Percentiles rank a stretch among this genome's conserved stretches.
These are phyloP conservation scores for Lipomyces yamanashiensis DNA, from an alignment of 805 yeast genomes.

Conservation along the genomic window DNA sequence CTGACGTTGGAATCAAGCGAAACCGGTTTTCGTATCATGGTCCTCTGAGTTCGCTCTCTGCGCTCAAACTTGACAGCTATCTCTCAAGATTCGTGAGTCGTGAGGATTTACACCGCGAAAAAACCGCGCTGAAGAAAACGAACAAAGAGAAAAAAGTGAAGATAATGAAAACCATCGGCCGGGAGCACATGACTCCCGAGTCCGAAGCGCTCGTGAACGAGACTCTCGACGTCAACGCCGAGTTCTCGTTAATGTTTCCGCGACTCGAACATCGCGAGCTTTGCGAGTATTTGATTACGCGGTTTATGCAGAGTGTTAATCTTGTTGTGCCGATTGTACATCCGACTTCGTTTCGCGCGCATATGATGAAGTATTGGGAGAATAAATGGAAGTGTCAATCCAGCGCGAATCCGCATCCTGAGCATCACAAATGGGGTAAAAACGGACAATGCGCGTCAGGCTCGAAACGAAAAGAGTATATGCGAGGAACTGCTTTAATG, in stretches of 20 bases:
- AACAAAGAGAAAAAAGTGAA: background rate
- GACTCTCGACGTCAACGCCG: slow-evolving; percentile 10
- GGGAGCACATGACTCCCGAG: slow-evolving; percentile 8
- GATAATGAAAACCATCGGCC: background rate
- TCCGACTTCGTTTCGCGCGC: slow-evolving; percentile 31
- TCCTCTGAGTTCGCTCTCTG: slow-evolving; percentile 11
- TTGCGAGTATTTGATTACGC: slow-evolving; percentile 36
- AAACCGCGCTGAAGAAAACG: background rate
- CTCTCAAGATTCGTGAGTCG: slow-evolving; percentile 2
- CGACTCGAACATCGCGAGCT: slow-evolving; percentile 36
- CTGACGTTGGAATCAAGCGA: slow-evolving; percentile 22
- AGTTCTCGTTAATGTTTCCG: slow-evolving; percentile 21
- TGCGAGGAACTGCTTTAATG: slow-evolving; percentile 36
- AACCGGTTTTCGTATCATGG: slow-evolving; percentile 29
- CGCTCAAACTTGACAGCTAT: slow-evolving; percentile 12
- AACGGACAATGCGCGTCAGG: background rate
- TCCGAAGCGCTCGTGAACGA: background rate
- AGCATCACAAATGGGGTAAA: background rate
- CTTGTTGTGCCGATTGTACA: slow-evolving; percentile 35
- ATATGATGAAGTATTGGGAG: slow-evolving; percentile 29
- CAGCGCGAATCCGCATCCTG: background rate
- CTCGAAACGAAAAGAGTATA: slow-evolving; percentile 15
- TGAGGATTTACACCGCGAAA: background rate
- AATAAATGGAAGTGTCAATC: slow-evolving; percentile 10
- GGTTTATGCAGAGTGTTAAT: slow-evolving; percentile 37